phyloP scores from a whole-genome alignment of 2,329 filamentous ascomycete species.

The Penicillium sp. region DNA sequence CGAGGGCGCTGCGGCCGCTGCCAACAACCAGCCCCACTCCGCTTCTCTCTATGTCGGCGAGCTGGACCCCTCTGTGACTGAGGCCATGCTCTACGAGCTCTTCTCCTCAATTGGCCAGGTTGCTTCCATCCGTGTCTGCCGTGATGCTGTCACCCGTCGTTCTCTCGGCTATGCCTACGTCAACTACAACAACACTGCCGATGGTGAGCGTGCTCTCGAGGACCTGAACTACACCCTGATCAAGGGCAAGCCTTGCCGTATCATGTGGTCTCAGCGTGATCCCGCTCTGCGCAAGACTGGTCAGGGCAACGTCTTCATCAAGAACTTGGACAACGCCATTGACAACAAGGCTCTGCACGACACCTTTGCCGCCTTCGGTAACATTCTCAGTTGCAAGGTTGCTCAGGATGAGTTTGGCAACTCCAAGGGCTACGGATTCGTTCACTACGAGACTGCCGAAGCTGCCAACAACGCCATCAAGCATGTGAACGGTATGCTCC shows the following conservation, averaged over 20 bases:
- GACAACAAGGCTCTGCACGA: conserved; percentile 99
- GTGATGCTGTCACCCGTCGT: conserved; percentile 95
- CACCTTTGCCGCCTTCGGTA: conserved; percentile 97
- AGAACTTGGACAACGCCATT: conserved; percentile 97
- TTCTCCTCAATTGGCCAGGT: conserved; percentile 99
- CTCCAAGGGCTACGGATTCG: conserved; percentile 98
- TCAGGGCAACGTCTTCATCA: conserved; percentile 99
- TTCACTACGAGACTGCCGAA: conserved; percentile 99
- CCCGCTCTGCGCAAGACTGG: conserved; percentile 98
- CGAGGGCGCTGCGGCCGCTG: conserved; percentile 54
- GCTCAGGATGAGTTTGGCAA: conserved; percentile 93
- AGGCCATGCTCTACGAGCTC: conserved; percentile 99
- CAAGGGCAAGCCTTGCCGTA: conserved; percentile 97
- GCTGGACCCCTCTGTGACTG: conserved; percentile 93
- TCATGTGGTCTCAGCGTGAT: conserved; percentile 99
- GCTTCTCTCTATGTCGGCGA: conserved; percentile 98
- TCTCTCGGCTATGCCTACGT: conserved; percentile 99
- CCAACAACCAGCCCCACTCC: conserved; percentile 79
- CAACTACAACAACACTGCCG: conserved; percentile 97
- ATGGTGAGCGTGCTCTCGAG: conserved; percentile 97
- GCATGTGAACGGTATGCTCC: conserved; percentile 98
- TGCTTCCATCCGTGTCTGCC: conserved; percentile 98
- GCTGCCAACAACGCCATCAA: conserved; percentile 96
- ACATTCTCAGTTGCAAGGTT: conserved; percentile 99
- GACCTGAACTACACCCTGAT: conserved; percentile 99